phyloP scores from a whole-genome alignment of 2,329 filamentous ascomycete species.

The Dissoconium aciculare region DNA sequence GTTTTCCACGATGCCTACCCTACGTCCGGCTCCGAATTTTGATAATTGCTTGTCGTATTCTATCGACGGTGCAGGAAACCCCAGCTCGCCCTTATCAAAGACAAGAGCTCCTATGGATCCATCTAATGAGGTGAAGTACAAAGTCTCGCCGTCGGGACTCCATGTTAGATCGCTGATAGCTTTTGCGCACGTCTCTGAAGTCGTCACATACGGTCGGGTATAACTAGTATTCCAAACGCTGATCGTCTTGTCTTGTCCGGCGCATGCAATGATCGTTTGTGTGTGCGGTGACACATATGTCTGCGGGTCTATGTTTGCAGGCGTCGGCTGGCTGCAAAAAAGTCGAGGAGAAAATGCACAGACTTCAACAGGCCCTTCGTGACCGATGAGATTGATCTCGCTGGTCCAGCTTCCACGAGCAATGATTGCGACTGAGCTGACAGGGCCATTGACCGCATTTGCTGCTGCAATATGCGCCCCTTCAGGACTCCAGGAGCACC shows the following conservation, averaged over 20 bases:
- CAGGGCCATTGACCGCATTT: constrained; percentile 92
- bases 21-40: constrained; percentile 78
- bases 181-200: constrained; percentile 77
- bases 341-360: constrained; percentile 91
- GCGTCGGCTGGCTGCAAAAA: constrained; percentile 57
- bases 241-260: constrained; percentile 88
- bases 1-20: constrained; percentile 84
- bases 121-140: constrained; percentile 79
- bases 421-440: constrained; percentile 92
- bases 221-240: constrained; percentile 98
- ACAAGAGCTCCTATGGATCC: constrained; percentile 69
- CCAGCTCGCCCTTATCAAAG: constrained; percentile 77
- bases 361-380: constrained; percentile 92
- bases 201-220: constrained; percentile 74
- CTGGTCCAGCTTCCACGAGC: constrained; percentile 86
- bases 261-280: constrained; percentile 93
- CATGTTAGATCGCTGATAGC: constrained; percentile 89
- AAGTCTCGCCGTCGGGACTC: constrained; percentile 76
- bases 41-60: constrained; percentile 88
- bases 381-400: constrained; percentile 92
- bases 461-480: constrained; percentile 93
- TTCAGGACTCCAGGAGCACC: constrained; percentile 96
- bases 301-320: constrained; percentile 34
- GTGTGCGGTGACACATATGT: constrained; percentile 28
- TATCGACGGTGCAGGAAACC: constrained; percentile 69